Evolutionary conservation across 2,329 filamentous ascomycete genomes (phyloP).

Genomic region (Pseudogymnoascus sp.): DNA sequence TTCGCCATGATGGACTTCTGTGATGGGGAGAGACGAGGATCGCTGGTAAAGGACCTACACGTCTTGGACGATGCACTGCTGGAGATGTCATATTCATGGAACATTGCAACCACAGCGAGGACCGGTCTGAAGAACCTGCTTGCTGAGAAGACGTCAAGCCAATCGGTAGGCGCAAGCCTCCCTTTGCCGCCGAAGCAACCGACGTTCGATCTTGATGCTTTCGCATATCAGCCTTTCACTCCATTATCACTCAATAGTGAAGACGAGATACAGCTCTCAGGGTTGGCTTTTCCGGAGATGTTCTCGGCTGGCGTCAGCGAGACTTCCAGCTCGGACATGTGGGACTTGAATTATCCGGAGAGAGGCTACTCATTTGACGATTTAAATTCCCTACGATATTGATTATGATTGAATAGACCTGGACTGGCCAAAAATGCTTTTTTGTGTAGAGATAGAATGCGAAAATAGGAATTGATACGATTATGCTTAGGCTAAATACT

Average conservation of each 20-base stretch:
- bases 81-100: conserved; percentile 1
- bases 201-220: not conserved
- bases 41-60: not conserved
- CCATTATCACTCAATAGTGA: not conserved
- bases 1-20: conserved; percentile 7
- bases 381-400: not conserved
- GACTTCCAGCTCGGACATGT: conserved; percentile 5
- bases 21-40: not conserved
- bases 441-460: conserved; percentile 2
- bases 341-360: conserved; percentile 1
- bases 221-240: not conserved
- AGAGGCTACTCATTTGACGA: conserved; percentile 3
- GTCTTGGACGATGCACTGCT: not conserved
- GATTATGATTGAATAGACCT: not conserved
- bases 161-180: not conserved
- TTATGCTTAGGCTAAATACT: not conserved
- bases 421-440: not conserved
- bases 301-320: conserved; percentile 6
- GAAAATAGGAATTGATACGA: not conserved
- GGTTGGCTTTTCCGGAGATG: not conserved
- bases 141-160: not conserved
- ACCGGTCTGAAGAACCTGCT: not conserved
- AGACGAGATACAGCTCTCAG: not conserved
- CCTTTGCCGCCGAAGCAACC: not conserved
- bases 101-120: not conserved